Evolutionary conservation across 129 eudicot species (phyloP), one percentile per base, ranked within the genome.

Genomic region (Scalesia atractyloides): DNA sequence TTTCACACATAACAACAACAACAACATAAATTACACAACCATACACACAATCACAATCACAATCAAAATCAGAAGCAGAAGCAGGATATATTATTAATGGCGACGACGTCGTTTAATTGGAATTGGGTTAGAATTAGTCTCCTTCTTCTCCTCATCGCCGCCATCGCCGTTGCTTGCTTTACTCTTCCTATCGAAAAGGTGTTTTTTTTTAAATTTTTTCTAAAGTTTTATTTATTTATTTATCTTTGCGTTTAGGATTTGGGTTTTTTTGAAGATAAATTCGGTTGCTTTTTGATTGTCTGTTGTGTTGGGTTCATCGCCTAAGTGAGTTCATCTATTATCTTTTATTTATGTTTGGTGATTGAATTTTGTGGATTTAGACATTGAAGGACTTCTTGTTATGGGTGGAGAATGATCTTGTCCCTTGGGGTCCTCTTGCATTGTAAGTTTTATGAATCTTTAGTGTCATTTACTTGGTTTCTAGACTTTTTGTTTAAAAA

Each of bases 361-460:
- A 34, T 44, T 44, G 34, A 51, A 1, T 37, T 76, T 59, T 47
- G 26, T 39, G 9, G 66, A 60, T 77, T n/a, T 86, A 92, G 97
- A 72, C 82, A 66, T 69, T 92, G 79, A 92, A 89, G 84, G 82
- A 86, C 81, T 92, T 92, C 75, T 81, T 92, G 74, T 10, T 81
- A 64, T 92, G 96, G 96, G 77, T 92, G 69, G 87, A 88, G 73
- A 78, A 82, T 58, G 96, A 92, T 86, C 93, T 92, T 83, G 97
- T 96, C 57, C 87, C 91, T 53, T 92, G 97, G 97, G 97, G 97
- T 76, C 97, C 97, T 79, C 76, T 88, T 30, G 93, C 73, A 54
- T 86, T 92, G 97, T 92, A 81, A 86, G 96, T 88, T 34, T 20
- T 20, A 2, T 72, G 5, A 3, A 5, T 20, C 53, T 50, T 10